Base-by-base conservation (phyloP, 2,329 filamentous ascomycete species). In the Neopestalotiopsis sp. region DNA sequence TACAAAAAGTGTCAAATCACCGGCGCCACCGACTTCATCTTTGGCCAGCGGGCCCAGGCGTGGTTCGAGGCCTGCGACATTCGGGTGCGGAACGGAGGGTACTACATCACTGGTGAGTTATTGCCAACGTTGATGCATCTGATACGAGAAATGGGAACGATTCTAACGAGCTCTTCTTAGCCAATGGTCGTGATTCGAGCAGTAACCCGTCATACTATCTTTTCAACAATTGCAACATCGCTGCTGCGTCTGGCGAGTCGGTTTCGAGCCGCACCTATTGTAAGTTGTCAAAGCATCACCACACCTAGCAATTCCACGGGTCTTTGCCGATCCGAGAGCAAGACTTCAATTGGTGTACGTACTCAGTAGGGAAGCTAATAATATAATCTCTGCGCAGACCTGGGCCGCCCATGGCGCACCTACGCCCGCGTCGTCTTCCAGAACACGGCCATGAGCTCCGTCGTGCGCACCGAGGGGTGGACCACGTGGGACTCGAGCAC, bases 391-490 rank as follows among this genome's bases (percentile, higher is more conserved):
- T n/a, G 34, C 9, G 4, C 34, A 38, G 34, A 84, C 69, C 82
- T 87, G 1, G 85, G 85, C 4, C 80, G 85, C 4, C 85, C 85
- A 0, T 87, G 85, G 85, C 73, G 80, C 6, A 74, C 79, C 32
- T 85, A 82, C 67, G 79, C 85, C 0, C 81, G 83, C 4, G 85
- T 87, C 6, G 81, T 84, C 5, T 85, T 85, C 76, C 84, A 87
- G 72, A 74, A 82, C 65, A 87, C 86, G 0, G 75, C 75, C 40
- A 80, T 92, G 78, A 82, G 81, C 9, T 78, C 80, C 30, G 87
- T 91, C 24, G 84, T 92, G 73, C 90, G 91, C 73, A 69, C 81
- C 1, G 84, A 85, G 0, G 90, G 90, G 0, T 92, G 90, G 89
- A 76, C 73, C 2, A 74, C 81, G 34, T 92, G 90, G 90, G 84